A percentile compares a stretch with the other conserved stretches of the same genome.
Evolutionary conservation across 345 rosid genomes (phyloP).

Genomic region (Gossypium anomalum): DNA sequence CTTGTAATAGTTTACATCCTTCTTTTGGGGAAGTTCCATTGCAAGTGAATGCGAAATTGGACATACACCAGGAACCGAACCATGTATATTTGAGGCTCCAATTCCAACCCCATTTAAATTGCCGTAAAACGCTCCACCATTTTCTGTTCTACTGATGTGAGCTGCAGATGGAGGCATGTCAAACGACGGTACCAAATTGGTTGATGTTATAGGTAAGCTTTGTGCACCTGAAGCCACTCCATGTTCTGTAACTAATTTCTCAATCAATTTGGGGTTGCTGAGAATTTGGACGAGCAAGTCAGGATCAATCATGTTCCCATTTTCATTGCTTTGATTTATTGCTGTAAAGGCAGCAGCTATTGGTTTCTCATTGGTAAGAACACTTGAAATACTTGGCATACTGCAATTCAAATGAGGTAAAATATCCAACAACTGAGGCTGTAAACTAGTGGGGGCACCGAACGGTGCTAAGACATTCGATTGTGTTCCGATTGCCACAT

Average conservation of each 20-base stretch:
- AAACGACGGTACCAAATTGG: conserved; percentile 20
- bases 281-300: conserved; percentile 78
- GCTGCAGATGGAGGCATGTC: conserved; percentile 25
- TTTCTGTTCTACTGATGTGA: conserved; percentile 39
- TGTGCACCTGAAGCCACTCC: conserved; percentile 40
- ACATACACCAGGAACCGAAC: conserved; percentile 30
- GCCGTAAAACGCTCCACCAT: conserved; percentile 40
- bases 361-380: conserved; percentile 32
- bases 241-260: conserved; percentile 55
- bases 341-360: conserved; percentile 58
- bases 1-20: conserved; percentile 79
- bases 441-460: conserved; percentile 27
- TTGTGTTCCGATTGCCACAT: conserved; percentile 35
- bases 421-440: conserved; percentile 32
- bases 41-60: conserved; percentile 37
- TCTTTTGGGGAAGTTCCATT: conserved; percentile 42
- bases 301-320: conserved; percentile 64
- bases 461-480: conserved; percentile 30
- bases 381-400: conserved; percentile 19
- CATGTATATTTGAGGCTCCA: conserved; percentile 24
- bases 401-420: conserved; percentile 21
- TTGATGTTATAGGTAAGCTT: conserved; percentile 26
- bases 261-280: conserved; percentile 70
- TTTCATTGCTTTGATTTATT: conserved; percentile 56
- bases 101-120: conserved; percentile 40